A percentile compares a stretch with the other conserved stretches of the same genome.
phyloP scores from a whole-genome alignment of 225 moss, liverwort and hornwort genomes.

The Antitrichia curtipendula region DNA sequence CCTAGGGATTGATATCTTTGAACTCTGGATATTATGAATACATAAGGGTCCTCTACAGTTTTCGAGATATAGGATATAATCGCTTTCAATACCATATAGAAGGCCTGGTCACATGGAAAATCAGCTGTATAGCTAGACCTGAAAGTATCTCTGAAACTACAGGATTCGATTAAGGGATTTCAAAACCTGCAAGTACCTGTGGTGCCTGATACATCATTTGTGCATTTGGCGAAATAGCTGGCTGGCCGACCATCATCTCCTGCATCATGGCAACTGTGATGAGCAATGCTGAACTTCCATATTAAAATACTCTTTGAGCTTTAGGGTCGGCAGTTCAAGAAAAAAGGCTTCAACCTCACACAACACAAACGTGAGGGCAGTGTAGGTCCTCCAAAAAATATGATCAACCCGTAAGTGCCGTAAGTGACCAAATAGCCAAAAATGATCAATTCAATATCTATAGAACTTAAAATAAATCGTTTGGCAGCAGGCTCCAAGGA shows the following conservation, averaged over 20 bases:
- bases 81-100: neutral
- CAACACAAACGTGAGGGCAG: neutral
- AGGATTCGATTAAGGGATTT: neutral
- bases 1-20: neutral
- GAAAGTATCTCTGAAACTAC: neutral
- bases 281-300: neutral
- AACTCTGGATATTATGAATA: neutral
- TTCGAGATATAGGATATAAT: neutral
- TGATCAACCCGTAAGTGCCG: neutral
- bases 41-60: neutral
- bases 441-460: neutral
- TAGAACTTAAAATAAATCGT: neutral
- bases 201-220: conserved; percentile 70
- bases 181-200: conserved; percentile 28
- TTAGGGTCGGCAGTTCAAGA: neutral
- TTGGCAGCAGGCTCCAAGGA: neutral
- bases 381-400: neutral
- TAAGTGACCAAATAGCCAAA: neutral
- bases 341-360: neutral
- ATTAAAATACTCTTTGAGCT: neutral
- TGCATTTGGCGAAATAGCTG: conserved; percentile 39
- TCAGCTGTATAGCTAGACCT: neutral
- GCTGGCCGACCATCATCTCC: conserved; percentile 85
- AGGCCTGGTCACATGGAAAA: neutral
- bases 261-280: conserved; percentile 8